Conservation (phyloP, 345 rosid species). For the Trapa bicornis region DNA sequence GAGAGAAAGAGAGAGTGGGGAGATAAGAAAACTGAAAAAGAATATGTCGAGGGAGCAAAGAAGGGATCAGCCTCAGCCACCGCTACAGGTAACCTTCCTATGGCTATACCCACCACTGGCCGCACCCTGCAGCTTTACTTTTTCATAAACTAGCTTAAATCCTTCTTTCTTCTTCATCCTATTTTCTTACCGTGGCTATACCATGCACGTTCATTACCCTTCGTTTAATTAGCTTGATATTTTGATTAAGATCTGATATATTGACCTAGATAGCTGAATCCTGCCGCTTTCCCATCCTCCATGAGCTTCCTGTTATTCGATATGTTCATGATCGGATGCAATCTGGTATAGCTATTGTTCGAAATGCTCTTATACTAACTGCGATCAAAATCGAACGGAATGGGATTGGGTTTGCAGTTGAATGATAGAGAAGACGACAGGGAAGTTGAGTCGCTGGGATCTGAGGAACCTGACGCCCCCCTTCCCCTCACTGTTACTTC, state of each 20-base stretch:
- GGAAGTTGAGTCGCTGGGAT: conserved; percentile 16
- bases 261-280: not conserved
- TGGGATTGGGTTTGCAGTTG: conserved; percentile 3
- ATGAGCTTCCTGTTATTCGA: not conserved
- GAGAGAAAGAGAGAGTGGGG: not conserved
- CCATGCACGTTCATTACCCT: too few relatives aligned
- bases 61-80: not conserved
- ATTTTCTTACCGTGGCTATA: too few relatives aligned
- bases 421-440: conserved; percentile 11
- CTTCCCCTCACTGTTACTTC: conserved; percentile 87
- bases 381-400: not conserved
- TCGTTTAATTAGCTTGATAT: too few relatives aligned
- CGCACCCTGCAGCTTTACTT: too few relatives aligned
- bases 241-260: not conserved
- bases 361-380: not conserved
- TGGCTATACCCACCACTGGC: not conserved
- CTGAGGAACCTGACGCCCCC: conserved; percentile 57
- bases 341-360: not conserved
- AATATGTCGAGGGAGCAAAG: not conserved
- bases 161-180: too few relatives aligned
- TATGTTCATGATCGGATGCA: not conserved
- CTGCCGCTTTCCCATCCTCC: not conserved
- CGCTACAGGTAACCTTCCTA: not conserved
- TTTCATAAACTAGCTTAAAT: not conserved
- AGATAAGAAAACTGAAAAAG: not conserved